Conservation (phyloP, 2,329 filamentous ascomycete genomes). For the Hypoxylon sp. region DNA sequence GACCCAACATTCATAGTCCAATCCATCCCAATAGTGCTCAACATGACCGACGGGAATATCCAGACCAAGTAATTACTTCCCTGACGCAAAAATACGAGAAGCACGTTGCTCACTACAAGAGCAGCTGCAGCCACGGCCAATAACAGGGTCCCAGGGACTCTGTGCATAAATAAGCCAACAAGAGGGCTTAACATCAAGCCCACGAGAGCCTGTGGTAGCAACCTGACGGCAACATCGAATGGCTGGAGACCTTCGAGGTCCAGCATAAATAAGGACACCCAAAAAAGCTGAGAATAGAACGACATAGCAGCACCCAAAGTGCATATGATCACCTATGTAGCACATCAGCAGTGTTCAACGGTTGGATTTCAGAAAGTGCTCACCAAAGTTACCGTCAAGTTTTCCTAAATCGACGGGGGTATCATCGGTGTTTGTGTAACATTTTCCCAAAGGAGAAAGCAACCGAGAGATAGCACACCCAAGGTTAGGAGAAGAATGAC, state of each 20-base stretch:
- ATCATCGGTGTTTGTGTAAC: constrained; percentile 51
- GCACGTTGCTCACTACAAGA: constrained; percentile 49
- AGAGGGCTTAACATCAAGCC: constrained; percentile 52
- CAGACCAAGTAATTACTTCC: constrained; percentile 50
- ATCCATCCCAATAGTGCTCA: constrained; percentile 53
- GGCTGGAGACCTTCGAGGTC: constrained; percentile 49
- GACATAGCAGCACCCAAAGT: constrained; percentile 51
- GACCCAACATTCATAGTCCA: constrained; percentile 54
- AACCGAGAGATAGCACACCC: constrained; percentile 49
- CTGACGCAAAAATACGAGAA: constrained; percentile 50
- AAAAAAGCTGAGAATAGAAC: constrained; percentile 53
- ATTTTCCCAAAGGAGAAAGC: constrained; percentile 52
- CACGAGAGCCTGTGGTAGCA: constrained; percentile 53
- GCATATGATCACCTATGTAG: constrained; percentile 46
- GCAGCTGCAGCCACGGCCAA: constrained; percentile 45
- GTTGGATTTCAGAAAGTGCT: constrained; percentile 2
- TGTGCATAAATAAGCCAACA: constrained; percentile 51
- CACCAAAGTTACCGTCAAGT: constrained; percentile 50
- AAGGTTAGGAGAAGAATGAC: constrained; percentile 51
- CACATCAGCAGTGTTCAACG: constrained; percentile 21
- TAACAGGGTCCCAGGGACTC: constrained; percentile 46
- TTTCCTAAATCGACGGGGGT: constrained; percentile 49
- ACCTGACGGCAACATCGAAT: constrained; percentile 50
- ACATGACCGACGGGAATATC: constrained; percentile 51
- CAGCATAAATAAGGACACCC: constrained; percentile 54